phyloP scores from a whole-genome alignment of 73 alveolate genomes.

The Paramecium octaurelia region DNA sequence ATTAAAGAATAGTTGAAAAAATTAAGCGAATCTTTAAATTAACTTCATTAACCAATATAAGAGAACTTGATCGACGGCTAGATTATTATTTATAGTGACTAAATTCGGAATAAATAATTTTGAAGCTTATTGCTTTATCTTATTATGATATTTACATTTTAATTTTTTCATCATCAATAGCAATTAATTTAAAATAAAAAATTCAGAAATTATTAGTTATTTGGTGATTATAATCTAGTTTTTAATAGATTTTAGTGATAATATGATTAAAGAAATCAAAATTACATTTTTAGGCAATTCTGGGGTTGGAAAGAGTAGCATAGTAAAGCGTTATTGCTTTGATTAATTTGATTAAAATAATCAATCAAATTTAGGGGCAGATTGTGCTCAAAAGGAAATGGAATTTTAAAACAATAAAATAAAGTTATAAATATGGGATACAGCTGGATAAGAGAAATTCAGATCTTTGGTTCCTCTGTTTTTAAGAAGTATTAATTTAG shows the following conservation, averaged over 20 bases:
- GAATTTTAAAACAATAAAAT: background rate
- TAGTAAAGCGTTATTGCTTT: slow-evolving; percentile 46
- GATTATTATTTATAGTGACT: slow-evolving; percentile 1
- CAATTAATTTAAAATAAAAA: background rate
- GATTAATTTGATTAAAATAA: background rate
- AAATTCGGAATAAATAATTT: background rate
- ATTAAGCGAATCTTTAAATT: background rate
- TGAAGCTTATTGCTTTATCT: background rate
- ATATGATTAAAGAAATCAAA: slow-evolving; percentile 38
- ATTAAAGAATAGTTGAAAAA: slow-evolving; percentile 25
- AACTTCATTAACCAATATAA: background rate
- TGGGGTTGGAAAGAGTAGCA: slow-evolving; percentile 65
- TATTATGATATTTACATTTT: background rate
- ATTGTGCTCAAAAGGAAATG: background rate
- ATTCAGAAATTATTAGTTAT: background rate
- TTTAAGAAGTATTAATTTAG: background rate
- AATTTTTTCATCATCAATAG: background rate
- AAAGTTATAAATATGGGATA: slow-evolving; percentile 54
- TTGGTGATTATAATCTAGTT: background rate
- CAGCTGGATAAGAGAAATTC: background rate
- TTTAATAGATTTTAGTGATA: background rate
- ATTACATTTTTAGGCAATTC: slow-evolving; percentile 61
- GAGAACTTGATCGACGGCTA: background rate
- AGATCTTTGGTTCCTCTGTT: background rate
- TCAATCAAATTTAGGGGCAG: slow-evolving; percentile 35